These are phyloP conservation scores for Lasiodiplodia citricola DNA, from an alignment of 2,329 filamentous ascomycete genomes.

Conservation along the genomic window DNA sequence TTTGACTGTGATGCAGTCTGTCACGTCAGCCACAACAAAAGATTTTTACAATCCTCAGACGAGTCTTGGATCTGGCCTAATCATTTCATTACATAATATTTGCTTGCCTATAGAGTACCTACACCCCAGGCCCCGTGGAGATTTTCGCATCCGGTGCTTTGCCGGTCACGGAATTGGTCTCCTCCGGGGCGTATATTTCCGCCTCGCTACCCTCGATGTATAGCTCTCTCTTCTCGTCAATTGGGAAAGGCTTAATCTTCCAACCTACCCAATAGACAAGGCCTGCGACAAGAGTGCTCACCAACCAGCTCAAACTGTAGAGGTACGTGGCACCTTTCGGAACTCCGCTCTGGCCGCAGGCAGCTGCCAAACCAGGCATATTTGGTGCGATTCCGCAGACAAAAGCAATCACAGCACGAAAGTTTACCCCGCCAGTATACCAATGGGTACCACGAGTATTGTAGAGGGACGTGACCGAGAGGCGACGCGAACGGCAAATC, in stretches of 20 bases:
- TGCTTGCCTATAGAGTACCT: not conserved
- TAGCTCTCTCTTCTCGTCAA: constrained; percentile 26
- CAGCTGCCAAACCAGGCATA: constrained; percentile 30
- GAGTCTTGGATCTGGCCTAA: not conserved
- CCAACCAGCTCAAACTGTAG: constrained; percentile 28
- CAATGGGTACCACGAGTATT: constrained; percentile 37
- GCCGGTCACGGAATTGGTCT: not conserved
- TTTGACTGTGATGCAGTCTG: not conserved
- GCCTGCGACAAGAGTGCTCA: constrained; percentile 22
- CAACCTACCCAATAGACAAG: constrained; percentile 27
- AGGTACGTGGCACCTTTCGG: constrained; percentile 26
- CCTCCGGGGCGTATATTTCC: not conserved
- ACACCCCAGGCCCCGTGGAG: not conserved
- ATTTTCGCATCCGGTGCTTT: not conserved
- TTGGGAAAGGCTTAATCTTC: constrained; percentile 24
- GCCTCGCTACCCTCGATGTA: constrained; percentile 27
- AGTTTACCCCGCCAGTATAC: constrained; percentile 35
- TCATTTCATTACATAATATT: not conserved
- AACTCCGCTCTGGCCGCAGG: constrained; percentile 24
- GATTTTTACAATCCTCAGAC: not conserved
- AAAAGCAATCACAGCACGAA: constrained; percentile 35
- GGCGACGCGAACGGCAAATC: constrained; percentile 33
- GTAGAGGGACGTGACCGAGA: constrained; percentile 36
- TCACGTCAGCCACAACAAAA: not conserved
- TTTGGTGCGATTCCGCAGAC: constrained; percentile 35